These are phyloP conservation scores for Dipteronia dyeriana DNA, from an alignment of 345 rosid genomes.

Conservation along the genomic window DNA sequence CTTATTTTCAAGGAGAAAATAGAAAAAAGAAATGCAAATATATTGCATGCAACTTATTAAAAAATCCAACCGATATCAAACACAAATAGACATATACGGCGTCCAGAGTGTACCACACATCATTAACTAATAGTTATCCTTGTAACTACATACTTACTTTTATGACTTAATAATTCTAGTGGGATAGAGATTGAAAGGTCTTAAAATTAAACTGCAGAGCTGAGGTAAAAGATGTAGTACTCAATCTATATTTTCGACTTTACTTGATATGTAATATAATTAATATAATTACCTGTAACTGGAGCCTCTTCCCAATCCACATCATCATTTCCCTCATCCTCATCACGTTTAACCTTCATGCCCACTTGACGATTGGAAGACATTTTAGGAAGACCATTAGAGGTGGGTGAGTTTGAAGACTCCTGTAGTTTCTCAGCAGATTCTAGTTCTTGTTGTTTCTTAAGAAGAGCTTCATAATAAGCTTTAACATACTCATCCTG, in stretches of 20 bases:
- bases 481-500: constrained; percentile 91
- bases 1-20: too few relatives aligned
- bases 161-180: not conserved
- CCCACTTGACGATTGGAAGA: constrained; percentile 72
- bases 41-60: not conserved
- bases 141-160: not conserved
- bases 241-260: not conserved
- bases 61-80: not conserved
- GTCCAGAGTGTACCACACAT: too few relatives aligned
- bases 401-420: constrained; percentile 26
- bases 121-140: not conserved
- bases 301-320: constrained; percentile 72
- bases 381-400: constrained; percentile 34
- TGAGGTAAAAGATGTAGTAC: not conserved
- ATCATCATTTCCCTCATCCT: constrained; percentile 63
- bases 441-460: constrained; percentile 63
- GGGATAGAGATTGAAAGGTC: not conserved
- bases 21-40: too few relatives aligned
- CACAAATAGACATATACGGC: not conserved
- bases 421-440: constrained; percentile 49
- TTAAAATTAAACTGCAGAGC: not conserved
- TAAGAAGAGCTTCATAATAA: constrained; percentile 65
- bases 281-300: constrained; percentile 60
- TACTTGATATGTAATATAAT: not conserved
- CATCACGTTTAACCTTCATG: constrained; percentile 75